These are phyloP conservation scores for Populus tomentosa DNA, from an alignment of 441 rosid species.

Conservation along the genomic window DNA sequence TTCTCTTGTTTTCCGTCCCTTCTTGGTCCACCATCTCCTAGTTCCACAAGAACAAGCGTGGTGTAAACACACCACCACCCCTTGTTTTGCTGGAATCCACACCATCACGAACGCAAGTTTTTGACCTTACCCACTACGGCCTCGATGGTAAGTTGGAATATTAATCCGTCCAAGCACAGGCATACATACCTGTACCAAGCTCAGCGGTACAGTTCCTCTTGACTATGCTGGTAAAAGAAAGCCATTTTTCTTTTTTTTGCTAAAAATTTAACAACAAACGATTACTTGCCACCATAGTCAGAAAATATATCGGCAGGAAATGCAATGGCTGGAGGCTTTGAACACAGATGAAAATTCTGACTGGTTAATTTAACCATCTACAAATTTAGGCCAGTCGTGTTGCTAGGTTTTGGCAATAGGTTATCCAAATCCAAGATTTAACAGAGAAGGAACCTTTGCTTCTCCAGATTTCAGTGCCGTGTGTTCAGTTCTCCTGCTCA, in stretches of 20 bases:
- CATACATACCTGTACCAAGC: not conserved
- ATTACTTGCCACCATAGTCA: not conserved
- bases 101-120: not conserved
- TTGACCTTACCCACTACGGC: not conserved
- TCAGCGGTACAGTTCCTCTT: not conserved
- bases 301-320: not conserved
- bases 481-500: not conserved
- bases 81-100: not conserved
- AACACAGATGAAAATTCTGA: not conserved
- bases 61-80: not conserved
- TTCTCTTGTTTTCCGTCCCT: not conserved
- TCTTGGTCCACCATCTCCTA: not conserved
- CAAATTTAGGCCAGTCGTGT: not conserved
- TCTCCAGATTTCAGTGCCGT: not conserved
- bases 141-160: not conserved
- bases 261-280: not conserved
- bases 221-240: not conserved
- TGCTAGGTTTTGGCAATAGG: not conserved
- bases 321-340: not conserved
- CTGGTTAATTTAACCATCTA: not conserved
- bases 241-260: not conserved
- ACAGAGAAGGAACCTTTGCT: not conserved
- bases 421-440: not conserved
- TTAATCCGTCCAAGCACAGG: not conserved
- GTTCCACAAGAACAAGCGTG: not conserved